Evolutionary conservation across 768 basidiomycete genomes (phyloP).

Genomic region (Chalciporus piperatus): DNA sequence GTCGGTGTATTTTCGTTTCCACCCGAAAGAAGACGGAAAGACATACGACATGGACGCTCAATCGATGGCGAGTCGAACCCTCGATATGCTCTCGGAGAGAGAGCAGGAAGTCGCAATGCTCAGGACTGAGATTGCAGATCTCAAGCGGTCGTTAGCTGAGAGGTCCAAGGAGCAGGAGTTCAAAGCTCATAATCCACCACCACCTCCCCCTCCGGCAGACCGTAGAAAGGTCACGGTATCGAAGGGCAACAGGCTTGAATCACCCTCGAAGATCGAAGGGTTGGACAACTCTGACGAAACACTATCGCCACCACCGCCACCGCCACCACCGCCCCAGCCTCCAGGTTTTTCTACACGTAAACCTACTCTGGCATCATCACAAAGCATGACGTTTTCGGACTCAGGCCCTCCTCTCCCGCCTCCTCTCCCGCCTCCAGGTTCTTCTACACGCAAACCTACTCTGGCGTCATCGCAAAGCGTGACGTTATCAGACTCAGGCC

Average conservation of each 20-base stretch:
- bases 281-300: constrained; percentile 5
- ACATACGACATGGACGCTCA: constrained; percentile 61
- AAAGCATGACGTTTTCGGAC: too few species aligned
- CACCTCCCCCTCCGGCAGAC: constrained; percentile 43
- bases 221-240: constrained; percentile 6
- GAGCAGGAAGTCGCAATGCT: constrained; percentile 63
- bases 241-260: constrained; percentile 7
- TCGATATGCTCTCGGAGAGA: constrained; percentile 66
- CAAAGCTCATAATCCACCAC: constrained; percentile 63
- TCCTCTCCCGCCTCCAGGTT: constrained; percentile 20
- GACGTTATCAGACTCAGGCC: too few species aligned
- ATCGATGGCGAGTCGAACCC: constrained; percentile 63
- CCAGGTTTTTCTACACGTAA: neutral
- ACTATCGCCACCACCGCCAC: constrained; percentile 19
- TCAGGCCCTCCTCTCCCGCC: constrained; percentile 14
- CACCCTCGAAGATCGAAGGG: constrained; percentile 9
- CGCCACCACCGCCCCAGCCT: constrained; percentile 22
- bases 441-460: too few species aligned
- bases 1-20: constrained; percentile 81
- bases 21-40: constrained; percentile 45
- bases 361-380: too few species aligned
- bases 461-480: too few species aligned
- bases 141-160: constrained; percentile 49
- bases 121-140: constrained; percentile 44
- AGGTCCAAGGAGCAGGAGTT: constrained; percentile 67